Conservation (phyloP, 2,329 filamentous ascomycete species). For the Penicillium sp. region DNA sequence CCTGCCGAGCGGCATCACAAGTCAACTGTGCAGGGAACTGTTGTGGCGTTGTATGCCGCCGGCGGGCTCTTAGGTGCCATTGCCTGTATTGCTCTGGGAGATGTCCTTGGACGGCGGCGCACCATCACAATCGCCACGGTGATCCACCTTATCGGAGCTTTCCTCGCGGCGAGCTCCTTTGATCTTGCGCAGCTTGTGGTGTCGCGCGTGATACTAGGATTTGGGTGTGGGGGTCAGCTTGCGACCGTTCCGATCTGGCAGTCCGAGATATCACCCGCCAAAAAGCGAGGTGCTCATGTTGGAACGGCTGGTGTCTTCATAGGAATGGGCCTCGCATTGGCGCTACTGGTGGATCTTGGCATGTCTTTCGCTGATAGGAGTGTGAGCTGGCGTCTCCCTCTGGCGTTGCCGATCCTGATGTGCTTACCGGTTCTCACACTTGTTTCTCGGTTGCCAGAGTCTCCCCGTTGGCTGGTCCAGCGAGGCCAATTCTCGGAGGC, state of each 20-base stretch:
- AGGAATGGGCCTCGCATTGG: constrained; percentile 5
- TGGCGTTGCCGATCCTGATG: constrained; percentile 14
- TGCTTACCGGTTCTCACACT: constrained; percentile 7
- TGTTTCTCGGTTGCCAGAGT: constrained; percentile 15
- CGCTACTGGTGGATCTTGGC: constrained; percentile 15
- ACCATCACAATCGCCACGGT: constrained; percentile 11
- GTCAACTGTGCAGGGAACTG: constrained; percentile 13
- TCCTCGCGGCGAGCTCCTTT: constrained; percentile 15
- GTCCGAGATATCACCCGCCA: constrained; percentile 14
- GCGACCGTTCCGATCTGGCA: constrained; percentile 18
- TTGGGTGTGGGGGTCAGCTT: constrained; percentile 12
- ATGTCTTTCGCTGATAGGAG: constrained; percentile 14
- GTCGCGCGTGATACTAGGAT: constrained; percentile 13
- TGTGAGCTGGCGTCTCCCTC: constrained; percentile 16
- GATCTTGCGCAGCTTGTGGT: constrained; percentile 11
- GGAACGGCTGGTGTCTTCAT: constrained; percentile 9
- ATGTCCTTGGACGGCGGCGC: constrained; percentile 13
- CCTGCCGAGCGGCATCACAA: constrained; percentile 6
- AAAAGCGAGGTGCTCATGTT: constrained; percentile 16
- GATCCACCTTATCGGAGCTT: constrained; percentile 12
- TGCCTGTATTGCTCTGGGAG: constrained; percentile 14
- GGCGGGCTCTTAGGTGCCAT: constrained; percentile 16
- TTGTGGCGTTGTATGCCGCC: constrained; percentile 16
- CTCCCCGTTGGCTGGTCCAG: constrained; percentile 17
- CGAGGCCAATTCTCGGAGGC: constrained; percentile 7